Base-by-base conservation (phyloP, 2,329 filamentous ascomycete genomes). In the Penicillium sp. region DNA sequence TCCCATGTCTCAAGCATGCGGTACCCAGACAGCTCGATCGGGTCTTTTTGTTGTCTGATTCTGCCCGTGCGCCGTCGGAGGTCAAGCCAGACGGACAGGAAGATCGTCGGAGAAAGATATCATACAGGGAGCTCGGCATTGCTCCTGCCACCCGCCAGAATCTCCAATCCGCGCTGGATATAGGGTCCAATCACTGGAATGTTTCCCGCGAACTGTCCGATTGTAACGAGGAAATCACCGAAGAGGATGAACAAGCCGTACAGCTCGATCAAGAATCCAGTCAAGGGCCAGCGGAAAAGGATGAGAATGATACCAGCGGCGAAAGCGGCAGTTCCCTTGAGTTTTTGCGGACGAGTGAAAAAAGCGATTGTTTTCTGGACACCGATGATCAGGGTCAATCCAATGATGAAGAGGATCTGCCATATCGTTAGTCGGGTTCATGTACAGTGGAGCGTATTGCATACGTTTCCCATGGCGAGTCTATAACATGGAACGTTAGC, bases 401-500 rank as follows among this genome's bases (percentile, higher is more conserved):
- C 94, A 78, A 96, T 90, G 50, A 99, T 85, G 82, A 99, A 97
- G 73, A 99, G 91, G 74, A 99, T 95, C 91, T 96, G 67, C 53
- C 24, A 34, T 22, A 14, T 16, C 31, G 43, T 54, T 32, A 47
- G 58, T 58, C 45, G 52, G 44, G 36, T 45, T 41, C 29, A 29
- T 40, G 27, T 10, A 21, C 41, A 38, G 18, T 41, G 40, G 50
- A 40, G 58, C 24, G 36, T 51, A 41, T 50, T 46, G 53, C 79
- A 68, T 83, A 93, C 89, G 71, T 97, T 97, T 78, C 94, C 94
- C 94, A 97, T 97, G 64, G 93, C 93, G 53, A 99, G 86, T 86
- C 90, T 94, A 61, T 7, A 38, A 21, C 31, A 8, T 7, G 18
- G 9, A 45, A 5, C 5, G 45, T 60, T 54, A 57, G 60, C 41